Conservation (phyloP, 495 filamentous ascomycete species). For the Podospora didyma region DNA sequence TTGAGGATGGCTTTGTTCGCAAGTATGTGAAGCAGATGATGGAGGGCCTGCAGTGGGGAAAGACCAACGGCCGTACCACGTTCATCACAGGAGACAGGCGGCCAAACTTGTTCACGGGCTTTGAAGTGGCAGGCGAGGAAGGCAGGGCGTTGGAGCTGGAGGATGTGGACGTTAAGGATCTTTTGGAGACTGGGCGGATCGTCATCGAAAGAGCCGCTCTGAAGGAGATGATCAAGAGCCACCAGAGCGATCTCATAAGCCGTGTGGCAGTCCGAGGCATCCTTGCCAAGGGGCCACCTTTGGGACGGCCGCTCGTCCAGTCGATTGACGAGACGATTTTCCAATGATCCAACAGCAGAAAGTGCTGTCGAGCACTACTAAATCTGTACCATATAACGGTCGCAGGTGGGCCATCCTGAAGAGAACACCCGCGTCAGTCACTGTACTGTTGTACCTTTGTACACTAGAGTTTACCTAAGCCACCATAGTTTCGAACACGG, state of each 20-base stretch:
- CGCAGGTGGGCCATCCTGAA: neutral
- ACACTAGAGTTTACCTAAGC: no score
- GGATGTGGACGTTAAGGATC: conserved; percentile 91
- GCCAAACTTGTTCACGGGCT: conserved; percentile 51
- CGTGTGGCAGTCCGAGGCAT: conserved; percentile 33
- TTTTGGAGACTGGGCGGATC: conserved; percentile 77
- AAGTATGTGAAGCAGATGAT: conserved; percentile 64
- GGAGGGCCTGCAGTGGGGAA: conserved; percentile 66
- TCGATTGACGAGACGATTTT: neutral
- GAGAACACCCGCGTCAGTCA: neutral
- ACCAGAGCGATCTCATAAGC: conserved; percentile 67
- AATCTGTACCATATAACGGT: conserved; percentile 11
- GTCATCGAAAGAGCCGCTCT: conserved; percentile 84
- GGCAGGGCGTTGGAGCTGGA: conserved; percentile 61
- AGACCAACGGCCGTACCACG: conserved; percentile 64
- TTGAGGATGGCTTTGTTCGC: conserved; percentile 46
- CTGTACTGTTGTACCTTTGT: conserved; percentile 7
- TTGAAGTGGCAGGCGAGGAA: conserved; percentile 58
- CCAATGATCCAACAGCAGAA: neutral
- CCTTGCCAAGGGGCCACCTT: conserved; percentile 10
- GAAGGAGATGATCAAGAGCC: conserved; percentile 65
- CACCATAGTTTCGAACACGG: no score
- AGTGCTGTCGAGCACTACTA: neutral
- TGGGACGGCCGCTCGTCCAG: conserved; percentile 17
- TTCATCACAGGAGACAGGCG: conserved; percentile 63